Evolutionary conservation across 768 basidiomycete species (phyloP), one percentile per base, ranked within the genome.

Genomic region (Cyclocybe aegerita): DNA sequence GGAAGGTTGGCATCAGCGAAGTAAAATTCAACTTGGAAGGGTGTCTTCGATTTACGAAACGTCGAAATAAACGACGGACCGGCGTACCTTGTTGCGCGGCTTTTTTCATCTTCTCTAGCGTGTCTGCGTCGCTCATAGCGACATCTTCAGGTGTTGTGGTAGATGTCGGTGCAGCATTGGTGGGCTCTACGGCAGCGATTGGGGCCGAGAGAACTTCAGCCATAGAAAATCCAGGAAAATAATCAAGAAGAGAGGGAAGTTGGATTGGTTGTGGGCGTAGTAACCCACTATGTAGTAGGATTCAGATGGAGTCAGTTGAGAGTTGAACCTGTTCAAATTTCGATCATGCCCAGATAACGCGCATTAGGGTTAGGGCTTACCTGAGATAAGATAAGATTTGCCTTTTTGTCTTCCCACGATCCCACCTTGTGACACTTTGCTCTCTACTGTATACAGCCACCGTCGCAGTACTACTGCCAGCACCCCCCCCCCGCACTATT

Each of bases 1-100:
- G 95, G 95, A 46, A 98, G 80, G 70, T 98, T 97, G n/a, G 93
- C 81, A 69, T 96, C 93, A 45, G 90, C 90, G 70, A 98, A 94
- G 75, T 98, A 97, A 70, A 97, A 98, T 65, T 94, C 90, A 61
- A 96, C 95, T 97, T 48, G 6, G 14, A 48, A 9, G 41, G 9
- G 4, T 11, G 41, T 1, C 34, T n/a, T 45, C n/a, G 35, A 37
- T 6, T 7, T 23, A 9, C n/a, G 12, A 10, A 4, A 2, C n/a
- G 33, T 14, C 34, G 39, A 14, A 43, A 33, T 7, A 35, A 39
- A 38, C 9, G 8, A 14, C 9, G 8, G 37, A 14, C 65, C 5
- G 5, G 23, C 77, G 48, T 53, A 81, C 86, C 73, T 63, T 88
- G 85, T 57, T 74, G 75, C 48, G 73, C 73, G 1, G 81, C 82